phyloP scores from a whole-genome alignment of 176 grass and related monocot species.

The Bromus sterilis region DNA sequence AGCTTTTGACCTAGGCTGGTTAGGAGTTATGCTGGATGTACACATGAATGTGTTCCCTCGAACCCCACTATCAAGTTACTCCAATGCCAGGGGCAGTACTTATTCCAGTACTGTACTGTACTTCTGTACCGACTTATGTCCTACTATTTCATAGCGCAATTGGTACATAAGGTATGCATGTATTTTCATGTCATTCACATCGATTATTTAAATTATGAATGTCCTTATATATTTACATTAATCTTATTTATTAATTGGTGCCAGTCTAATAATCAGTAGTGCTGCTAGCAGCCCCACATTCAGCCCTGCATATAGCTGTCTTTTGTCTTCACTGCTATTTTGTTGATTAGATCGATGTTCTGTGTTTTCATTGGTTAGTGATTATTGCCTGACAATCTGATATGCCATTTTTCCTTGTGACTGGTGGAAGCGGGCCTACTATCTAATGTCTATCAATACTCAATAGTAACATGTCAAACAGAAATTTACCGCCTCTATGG shows the following conservation, averaged over 20 bases:
- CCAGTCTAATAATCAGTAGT: background rate
- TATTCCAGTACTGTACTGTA: background rate
- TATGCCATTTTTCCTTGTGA: background rate
- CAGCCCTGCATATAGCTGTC: background rate
- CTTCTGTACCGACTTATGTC: background rate
- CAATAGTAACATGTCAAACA: background rate
- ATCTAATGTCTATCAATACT: background rate
- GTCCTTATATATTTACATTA: background rate
- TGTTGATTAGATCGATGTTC: background rate
- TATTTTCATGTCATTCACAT: slow-evolving; percentile 1
- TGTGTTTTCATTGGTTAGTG: background rate
- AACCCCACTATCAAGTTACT: background rate
- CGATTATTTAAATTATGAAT: slow-evolving; percentile 21
- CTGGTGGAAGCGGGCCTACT: background rate
- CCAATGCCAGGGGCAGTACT: background rate
- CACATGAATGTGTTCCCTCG: background rate
- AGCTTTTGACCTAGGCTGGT: background rate
- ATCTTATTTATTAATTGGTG: background rate
- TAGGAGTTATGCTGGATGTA: background rate
- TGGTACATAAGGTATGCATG: background rate
- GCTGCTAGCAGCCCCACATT: background rate
- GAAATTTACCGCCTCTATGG: background rate
- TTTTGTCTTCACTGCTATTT: background rate
- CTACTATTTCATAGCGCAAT: background rate
- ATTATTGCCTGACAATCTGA: background rate